Base-by-base conservation (phyloP, 192 early-diverging fungal genomes). In the Coemansia sp. region DNA sequence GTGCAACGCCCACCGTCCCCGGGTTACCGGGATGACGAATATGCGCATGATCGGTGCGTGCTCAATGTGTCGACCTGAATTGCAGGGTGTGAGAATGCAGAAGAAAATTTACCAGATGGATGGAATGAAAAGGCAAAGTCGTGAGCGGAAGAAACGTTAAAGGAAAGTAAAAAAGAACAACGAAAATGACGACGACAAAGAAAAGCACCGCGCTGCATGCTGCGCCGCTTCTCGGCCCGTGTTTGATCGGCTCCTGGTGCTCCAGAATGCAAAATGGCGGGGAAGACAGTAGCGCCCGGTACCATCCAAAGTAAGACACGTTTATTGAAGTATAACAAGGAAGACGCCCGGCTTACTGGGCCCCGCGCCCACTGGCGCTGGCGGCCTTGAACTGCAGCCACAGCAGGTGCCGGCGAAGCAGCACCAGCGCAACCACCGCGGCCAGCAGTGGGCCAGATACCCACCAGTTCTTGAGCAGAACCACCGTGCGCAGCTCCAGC, bases 1-100 rank as follows among this genome's bases (percentile, higher is more conserved):
- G 48, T 76, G 73, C 39, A 76, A 42, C 44, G 73, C 73, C 73
- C 73, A 76, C 20, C 43, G 73, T 26, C 48, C 57, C 20, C 67
- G 38, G 2, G 73, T 76, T 17, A 76, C 51, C 17, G 73, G 73
- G 19, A 76, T 58, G 10, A 69, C 62, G 31, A 69, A 76, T 40
- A 76, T 55, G 17, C 73, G 65, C 73, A 76, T 76, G 4, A 9
- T 10, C n/a, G 20, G 47, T 8, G 8, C 15, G 40, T 10, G 17
- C 20, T 42, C 2, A 42, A 42, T 42, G 40, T 21, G 15, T 17
- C 40, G 10, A 19, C 29, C 7, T 23, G 20, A 30, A 29, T 29
- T 27, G 29, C 27, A 47, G n/a, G 6, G 38, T 3, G 17, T n/a
- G 26, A 28, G 26, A 46, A 19, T 29, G 14, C 12, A 47, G 27